Base-by-base conservation (phyloP, 352 stramenopile species). In the Pythium brachiatum region DNA sequence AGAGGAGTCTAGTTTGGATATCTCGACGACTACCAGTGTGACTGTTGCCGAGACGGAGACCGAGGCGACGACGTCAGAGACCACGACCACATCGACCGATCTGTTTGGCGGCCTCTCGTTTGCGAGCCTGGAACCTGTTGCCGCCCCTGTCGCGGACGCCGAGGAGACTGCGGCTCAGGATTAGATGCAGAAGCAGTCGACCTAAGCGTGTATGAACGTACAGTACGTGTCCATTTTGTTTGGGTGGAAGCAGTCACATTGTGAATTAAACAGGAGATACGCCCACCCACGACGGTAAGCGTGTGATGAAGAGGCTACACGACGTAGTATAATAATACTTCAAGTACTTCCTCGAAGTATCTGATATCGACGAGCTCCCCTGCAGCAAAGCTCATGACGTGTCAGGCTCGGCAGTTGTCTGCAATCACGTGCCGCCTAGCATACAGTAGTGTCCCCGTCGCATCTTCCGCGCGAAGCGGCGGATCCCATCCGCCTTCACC, bases 71-170 rank as follows among this genome's bases (percentile, higher is more conserved):
- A 15, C 20, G 20, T 20, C 31, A 25, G 23, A 27, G 12, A 36
- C 53, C 36, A 50, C 36, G 21, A 36, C 31, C 7, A 50, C 32
- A 7, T 8, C 32, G 5, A 43, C 47, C 20, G 61, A 62, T 36
- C 59, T 68, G 32, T 68, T 68, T 36, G 61, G 61, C 8, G 53
- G 61, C 25, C 53, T 68, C n/a, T 59, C 53, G 12, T 38, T 68
- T 15, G 36, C 61, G 0, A 31, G 44, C 21, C 3, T 34, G 12
- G 26, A 48, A 6, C n/a, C 25, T n/a, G n/a, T 29, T 9, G 27
- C 16, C 20, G 26, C 8, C 23, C 26, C 23, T n/a, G 39, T 32
- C 18, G 38, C 23, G 5, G 21, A 60, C 9, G 18, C 26, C 12
- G 41, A 7, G 7, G 41, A 48, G 41, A 7, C 41, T 26, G 41